Evolutionary conservation across 495 filamentous ascomycete species (phyloP).

Genomic region (Bombardia bombarda): DNA sequence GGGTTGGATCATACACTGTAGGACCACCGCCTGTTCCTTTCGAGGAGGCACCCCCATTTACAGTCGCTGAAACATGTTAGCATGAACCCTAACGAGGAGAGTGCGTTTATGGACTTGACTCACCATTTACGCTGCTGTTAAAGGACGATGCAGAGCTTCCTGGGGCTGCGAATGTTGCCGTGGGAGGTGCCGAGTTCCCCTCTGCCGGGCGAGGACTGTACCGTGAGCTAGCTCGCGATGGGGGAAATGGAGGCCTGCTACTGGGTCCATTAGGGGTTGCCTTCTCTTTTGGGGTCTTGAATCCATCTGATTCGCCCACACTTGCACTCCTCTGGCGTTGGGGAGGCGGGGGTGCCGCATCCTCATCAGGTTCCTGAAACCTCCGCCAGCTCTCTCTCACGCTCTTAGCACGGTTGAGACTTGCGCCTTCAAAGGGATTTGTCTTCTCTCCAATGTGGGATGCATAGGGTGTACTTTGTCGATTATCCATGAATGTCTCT

Average conservation of each 20-base stretch:
- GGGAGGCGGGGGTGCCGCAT: conserved; percentile 7
- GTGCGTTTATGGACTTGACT: not conserved
- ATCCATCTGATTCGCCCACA: conserved; percentile 15
- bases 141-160: conserved; percentile 10
- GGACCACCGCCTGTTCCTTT: conserved; percentile 8
- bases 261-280: not conserved
- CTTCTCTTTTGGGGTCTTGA: conserved; percentile 9
- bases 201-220: conserved; percentile 17
- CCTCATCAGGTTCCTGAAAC: conserved; percentile 4
- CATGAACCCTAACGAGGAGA: not conserved
- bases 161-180: conserved; percentile 5
- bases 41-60: conserved; percentile 8
- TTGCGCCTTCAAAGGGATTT: conserved; percentile 37
- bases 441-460: conserved; percentile 64
- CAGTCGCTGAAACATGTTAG: conserved; percentile 14
- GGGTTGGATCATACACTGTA: conserved; percentile 21
- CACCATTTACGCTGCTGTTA: conserved; percentile 17
- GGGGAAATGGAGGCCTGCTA: not conserved
- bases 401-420: conserved; percentile 32
- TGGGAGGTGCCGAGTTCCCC: conserved; percentile 9
- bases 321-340: conserved; percentile 25
- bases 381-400: conserved; percentile 17
- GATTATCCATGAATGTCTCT: conserved; percentile 36
- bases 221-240: conserved; percentile 19
- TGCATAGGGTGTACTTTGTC: conserved; percentile 63